Conservation (phyloP, 768 basidiomycete genomes). For the Trametes punicea region DNA sequence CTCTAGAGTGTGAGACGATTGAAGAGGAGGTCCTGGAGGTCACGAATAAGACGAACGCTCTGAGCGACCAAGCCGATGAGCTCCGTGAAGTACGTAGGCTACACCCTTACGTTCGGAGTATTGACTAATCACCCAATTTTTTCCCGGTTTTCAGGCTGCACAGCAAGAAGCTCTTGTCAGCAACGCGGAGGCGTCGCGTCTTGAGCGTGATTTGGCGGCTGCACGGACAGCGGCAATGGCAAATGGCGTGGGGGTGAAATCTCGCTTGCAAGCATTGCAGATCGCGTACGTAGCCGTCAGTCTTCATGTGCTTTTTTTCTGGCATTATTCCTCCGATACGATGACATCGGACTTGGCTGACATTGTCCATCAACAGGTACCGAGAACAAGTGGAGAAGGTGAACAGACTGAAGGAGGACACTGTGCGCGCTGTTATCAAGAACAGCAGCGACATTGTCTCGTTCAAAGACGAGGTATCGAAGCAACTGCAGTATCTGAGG, state of each 20-base stretch:
- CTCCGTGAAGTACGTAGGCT: slow-evolving; percentile 63
- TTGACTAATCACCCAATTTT: background rate
- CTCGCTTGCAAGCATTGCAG: slow-evolving; percentile 69
- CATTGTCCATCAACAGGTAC: slow-evolving; percentile 45
- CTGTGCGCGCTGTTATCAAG: slow-evolving; percentile 76
- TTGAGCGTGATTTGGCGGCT: slow-evolving; percentile 71
- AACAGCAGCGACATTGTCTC: slow-evolving; percentile 79
- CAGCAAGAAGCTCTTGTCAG: slow-evolving; percentile 72
- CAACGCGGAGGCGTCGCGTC: slow-evolving; percentile 58
- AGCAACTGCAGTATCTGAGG: slow-evolving; percentile 62
- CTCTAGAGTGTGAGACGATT: slow-evolving; percentile 73
- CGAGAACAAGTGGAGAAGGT: slow-evolving; percentile 78
- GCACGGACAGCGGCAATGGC: slow-evolving; percentile 74
- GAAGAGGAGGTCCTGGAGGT: slow-evolving; percentile 74
- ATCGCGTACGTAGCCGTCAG: slow-evolving; percentile 55
- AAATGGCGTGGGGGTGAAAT: slow-evolving; percentile 80
- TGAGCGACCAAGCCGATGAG: slow-evolving; percentile 78
- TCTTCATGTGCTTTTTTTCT: background rate
- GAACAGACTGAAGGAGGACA: slow-evolving; percentile 71
- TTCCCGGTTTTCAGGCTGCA: slow-evolving; percentile 49
- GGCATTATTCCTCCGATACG: too few relatives aligned
- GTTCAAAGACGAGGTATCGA: slow-evolving; percentile 78
- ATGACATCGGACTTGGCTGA: background rate
- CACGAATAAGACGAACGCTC: slow-evolving; percentile 65
- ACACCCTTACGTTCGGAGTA: too few relatives aligned